Evolutionary conservation across 2,329 filamentous ascomycete genomes (phyloP).

Genomic region (Dendrostoma leiphaemia): DNA sequence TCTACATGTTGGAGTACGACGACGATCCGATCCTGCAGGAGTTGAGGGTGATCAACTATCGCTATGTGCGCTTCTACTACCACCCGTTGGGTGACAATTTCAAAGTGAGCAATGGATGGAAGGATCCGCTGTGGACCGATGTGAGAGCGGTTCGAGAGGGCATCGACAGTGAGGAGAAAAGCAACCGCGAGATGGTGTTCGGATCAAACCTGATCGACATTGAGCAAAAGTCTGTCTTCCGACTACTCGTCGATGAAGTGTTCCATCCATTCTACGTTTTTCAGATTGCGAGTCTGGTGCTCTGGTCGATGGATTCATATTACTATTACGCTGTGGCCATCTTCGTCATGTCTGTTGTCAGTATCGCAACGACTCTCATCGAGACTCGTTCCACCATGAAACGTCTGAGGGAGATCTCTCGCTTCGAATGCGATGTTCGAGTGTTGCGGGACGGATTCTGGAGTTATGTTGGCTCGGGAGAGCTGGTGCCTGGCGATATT

Average conservation of each 20-base stretch:
- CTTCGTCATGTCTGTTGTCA: slow-evolving; percentile 89
- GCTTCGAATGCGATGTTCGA: slow-evolving; percentile 92
- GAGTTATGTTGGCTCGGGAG: slow-evolving; percentile 81
- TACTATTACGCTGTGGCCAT: slow-evolving; percentile 98
- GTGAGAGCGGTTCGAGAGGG: slow-evolving; percentile 72
- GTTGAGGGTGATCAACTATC: slow-evolving; percentile 81
- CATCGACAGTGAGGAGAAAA: slow-evolving; percentile 85
- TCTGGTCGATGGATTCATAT: slow-evolving; percentile 95
- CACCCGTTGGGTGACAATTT: slow-evolving; percentile 90
- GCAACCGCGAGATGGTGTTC: slow-evolving; percentile 80
- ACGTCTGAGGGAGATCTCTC: slow-evolving; percentile 84
- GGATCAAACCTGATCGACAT: slow-evolving; percentile 91
- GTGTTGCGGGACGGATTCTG: slow-evolving; percentile 95
- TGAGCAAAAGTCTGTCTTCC: slow-evolving; percentile 78
- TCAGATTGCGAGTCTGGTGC: slow-evolving; percentile 86
- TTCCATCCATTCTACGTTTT: slow-evolving; percentile 99
- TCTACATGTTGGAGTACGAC: slow-evolving; percentile 59
- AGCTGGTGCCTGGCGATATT: slow-evolving; percentile 91
- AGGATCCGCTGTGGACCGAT: slow-evolving; percentile 85
- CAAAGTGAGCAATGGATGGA: slow-evolving; percentile 83
- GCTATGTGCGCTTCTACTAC: slow-evolving; percentile 91
- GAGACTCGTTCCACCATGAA: slow-evolving; percentile 94
- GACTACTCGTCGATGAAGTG: slow-evolving; percentile 87
- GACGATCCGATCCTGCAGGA: slow-evolving; percentile 74
- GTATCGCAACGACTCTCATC: slow-evolving; percentile 83